phyloP scores from a whole-genome alignment of 1,139 yeast species.

The Pichia sp. region DNA sequence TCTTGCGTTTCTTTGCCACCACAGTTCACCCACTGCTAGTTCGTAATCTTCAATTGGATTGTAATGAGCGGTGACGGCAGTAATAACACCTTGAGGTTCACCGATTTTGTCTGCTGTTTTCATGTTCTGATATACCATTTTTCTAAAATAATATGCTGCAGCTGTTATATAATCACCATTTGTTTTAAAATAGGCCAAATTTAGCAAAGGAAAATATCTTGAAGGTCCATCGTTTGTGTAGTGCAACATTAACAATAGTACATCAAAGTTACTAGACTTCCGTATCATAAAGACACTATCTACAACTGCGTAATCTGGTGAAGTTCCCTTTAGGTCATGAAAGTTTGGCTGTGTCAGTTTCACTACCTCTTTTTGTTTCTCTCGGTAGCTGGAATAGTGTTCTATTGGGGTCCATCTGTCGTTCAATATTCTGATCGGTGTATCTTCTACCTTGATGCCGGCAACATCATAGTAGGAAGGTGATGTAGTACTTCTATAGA shows the following conservation, averaged over 20 bases:
- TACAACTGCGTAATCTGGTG: slow-evolving; percentile 51
- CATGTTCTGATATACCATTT: slow-evolving; percentile 44
- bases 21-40: slow-evolving; percentile 14
- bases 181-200: slow-evolving; percentile 45
- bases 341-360: slow-evolving; percentile 22
- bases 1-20: slow-evolving; percentile 4
- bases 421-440: slow-evolving; percentile 18
- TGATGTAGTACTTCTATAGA: slow-evolving; percentile 49
- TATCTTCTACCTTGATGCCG: slow-evolving; percentile 30
- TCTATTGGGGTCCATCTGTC: slow-evolving; percentile 15
- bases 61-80: slow-evolving; percentile 1
- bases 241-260: slow-evolving; percentile 43
- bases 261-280: slow-evolving; percentile 38
- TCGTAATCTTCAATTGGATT: slow-evolving; percentile 1
- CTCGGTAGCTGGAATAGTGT: background rate
- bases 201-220: slow-evolving; percentile 39
- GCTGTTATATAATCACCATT: slow-evolving; percentile 53
- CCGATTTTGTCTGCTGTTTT: slow-evolving; percentile 20
- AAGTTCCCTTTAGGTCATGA: slow-evolving; percentile 45
- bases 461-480: slow-evolving; percentile 47
- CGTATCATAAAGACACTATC: slow-evolving; percentile 47
- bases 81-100: slow-evolving; percentile 11
- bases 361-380: slow-evolving; percentile 6
- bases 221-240: slow-evolving; percentile 42
- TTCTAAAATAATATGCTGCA: slow-evolving; percentile 42